Conservation (phyloP, 352 stramenopile species). For the Pythium phragmitis region DNA sequence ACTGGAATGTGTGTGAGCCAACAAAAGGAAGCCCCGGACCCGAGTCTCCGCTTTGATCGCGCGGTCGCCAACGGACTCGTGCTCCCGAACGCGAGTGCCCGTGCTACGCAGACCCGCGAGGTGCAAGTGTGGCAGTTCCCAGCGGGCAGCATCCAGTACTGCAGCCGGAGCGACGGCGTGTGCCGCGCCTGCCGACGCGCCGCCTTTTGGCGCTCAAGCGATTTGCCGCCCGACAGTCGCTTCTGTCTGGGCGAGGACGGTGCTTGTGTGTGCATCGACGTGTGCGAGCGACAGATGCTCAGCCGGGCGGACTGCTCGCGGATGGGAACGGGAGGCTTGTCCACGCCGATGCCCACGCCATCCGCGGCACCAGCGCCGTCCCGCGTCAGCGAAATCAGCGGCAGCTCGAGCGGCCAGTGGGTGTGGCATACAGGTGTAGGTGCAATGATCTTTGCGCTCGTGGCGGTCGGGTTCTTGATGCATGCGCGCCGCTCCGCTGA, state of each 20-base stretch:
- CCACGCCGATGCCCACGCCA: too few relatives aligned
- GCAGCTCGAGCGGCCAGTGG: neutral
- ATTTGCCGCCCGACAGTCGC: slow-evolving; percentile 7
- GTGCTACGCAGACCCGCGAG: neutral
- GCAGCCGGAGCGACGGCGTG: slow-evolving; percentile 4
- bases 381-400: neutral
- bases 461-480: slow-evolving; percentile 1
- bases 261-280: slow-evolving; percentile 6
- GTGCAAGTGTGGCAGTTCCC: slow-evolving; percentile 13
- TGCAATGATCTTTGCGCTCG: neutral
- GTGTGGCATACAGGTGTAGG: slow-evolving; percentile 3
- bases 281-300: slow-evolving; percentile 4
- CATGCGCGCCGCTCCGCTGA: neutral
- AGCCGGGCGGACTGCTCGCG: slow-evolving; percentile 4
- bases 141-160: slow-evolving; percentile 2
- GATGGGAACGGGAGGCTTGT: neutral
- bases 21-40: neutral
- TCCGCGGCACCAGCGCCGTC: neutral
- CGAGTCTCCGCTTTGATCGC: neutral
- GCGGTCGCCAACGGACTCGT: neutral
- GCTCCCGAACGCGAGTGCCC: slow-evolving; percentile 1
- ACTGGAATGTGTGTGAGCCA: neutral
- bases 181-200: slow-evolving; percentile 1
- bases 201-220: slow-evolving; percentile 1
- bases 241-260: slow-evolving; percentile 12